These are phyloP conservation scores for Hypoxylon sp. DNA, from an alignment of 2,329 filamentous ascomycete genomes.

Conservation along the genomic window DNA sequence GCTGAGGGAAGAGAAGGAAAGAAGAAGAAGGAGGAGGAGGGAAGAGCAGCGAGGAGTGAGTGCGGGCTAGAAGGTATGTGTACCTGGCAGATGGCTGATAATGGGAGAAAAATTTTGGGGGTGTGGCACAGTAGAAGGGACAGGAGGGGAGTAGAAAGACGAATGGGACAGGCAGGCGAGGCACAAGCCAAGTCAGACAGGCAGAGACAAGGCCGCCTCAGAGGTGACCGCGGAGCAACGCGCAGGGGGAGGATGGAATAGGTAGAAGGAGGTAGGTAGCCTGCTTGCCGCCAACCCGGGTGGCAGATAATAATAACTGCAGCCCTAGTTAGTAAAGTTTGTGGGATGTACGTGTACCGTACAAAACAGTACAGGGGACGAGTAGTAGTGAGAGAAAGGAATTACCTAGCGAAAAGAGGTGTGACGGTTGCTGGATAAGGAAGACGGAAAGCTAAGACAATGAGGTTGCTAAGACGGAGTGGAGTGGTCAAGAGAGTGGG, in stretches of 20 bases:
- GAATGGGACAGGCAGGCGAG: conserved; percentile 49
- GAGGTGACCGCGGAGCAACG: conserved; percentile 52
- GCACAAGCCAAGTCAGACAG: conserved; percentile 53
- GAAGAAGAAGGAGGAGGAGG: conserved; percentile 51
- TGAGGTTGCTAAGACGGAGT: conserved; percentile 38
- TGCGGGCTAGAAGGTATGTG: conserved; percentile 52
- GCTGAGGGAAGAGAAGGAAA: conserved; percentile 54
- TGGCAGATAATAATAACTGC: conserved; percentile 42
- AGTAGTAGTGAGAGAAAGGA: conserved; percentile 20
- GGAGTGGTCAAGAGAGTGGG: conserved; percentile 43
- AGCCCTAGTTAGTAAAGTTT: conserved; percentile 39
- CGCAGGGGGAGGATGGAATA: conserved; percentile 49
- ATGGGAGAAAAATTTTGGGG: conserved; percentile 53
- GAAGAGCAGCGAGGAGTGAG: conserved; percentile 50
- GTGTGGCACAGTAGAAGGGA: conserved; percentile 53
- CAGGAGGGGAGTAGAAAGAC: conserved; percentile 50
- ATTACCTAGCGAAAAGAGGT: conserved; percentile 31
- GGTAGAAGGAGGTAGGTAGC: conserved; percentile 47
- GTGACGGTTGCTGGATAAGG: conserved; percentile 37
- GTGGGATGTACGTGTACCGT: conserved; percentile 39
- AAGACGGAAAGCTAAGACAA: conserved; percentile 41
- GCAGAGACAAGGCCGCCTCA: conserved; percentile 51
- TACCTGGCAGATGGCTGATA: conserved; percentile 50
- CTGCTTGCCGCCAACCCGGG: conserved; percentile 44
- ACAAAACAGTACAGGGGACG: conserved; percentile 19